Base-by-base conservation (phyloP, 352 stramenopile species). In the Phytopythium chamaehyphon region DNA sequence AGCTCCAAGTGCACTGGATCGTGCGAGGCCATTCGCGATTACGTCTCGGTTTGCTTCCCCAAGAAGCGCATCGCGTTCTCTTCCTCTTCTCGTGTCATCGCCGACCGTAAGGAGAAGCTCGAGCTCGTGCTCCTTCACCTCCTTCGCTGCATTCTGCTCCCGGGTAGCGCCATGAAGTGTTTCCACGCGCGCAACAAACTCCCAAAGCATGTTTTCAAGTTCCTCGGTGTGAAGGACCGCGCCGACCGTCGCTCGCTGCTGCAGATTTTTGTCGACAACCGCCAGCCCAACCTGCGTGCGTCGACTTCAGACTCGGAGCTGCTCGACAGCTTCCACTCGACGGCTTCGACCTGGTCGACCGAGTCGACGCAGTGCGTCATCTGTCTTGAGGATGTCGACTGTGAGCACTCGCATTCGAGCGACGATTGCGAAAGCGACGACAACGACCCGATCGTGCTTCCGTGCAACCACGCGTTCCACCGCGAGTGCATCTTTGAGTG, bases 401-500 rank as follows among this genome's bases (percentile, higher is more conserved):
- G 62, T 39, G 64, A 74, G 42, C 48, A 66, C 8, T 60, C 69
- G 26, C 58, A 66, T 44, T 11, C n/a, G 2, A 24, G 22, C 19
- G 55, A 47, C 14, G 39, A 23, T 23, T 66, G 44, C 15, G 59
- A 73, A 1, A 49, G 54, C 18, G 49, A 62, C 7, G 45, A 62
- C 10, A 51, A 59, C 18, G 35, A 61, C 22, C 44, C 63, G 18
- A 53, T 86, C 38, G 51, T 73, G 16, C 66, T 90, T 10, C 76
- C 70, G 3, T 89, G 81, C 59, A 67, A 70, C 46, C 81, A 91
- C 51, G 53, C 61, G 12, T 91, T 91, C 54, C 81, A 89, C 64
- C 73, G 81, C 18, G 62, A 83, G 31, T 91, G 81, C 61, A 56
- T 91, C 15, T 88, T 83, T 40, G 73, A 88, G 61, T 90, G 80